Conservation (phyloP, 2,329 filamentous ascomycete genomes). For the Cercospora beticola region DNA sequence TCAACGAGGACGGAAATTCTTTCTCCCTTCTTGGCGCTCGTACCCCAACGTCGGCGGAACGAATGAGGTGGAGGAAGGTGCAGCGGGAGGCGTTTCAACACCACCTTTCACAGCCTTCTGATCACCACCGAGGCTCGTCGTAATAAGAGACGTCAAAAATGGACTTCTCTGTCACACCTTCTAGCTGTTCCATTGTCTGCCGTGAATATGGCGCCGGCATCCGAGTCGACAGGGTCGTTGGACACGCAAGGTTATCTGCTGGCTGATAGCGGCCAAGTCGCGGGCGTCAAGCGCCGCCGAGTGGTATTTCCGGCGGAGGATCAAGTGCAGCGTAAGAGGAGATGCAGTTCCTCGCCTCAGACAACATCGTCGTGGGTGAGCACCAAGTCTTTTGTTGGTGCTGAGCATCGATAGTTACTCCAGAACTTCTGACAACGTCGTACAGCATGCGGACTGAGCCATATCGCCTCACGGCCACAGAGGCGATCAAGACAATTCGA, state of each 20-base stretch:
- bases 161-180: neutral
- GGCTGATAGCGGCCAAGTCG: slow-evolving; percentile 8
- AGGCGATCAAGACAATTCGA: slow-evolving; percentile 43
- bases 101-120: neutral
- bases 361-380: slow-evolving; percentile 13
- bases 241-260: slow-evolving; percentile 9
- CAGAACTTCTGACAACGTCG: neutral
- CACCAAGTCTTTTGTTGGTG: neutral
- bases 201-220: neutral
- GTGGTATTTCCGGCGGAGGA: slow-evolving; percentile 15
- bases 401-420: neutral
- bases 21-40: neutral
- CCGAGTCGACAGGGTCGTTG: neutral
- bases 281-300: slow-evolving; percentile 11
- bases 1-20: neutral
- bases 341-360: neutral
- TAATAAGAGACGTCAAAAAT: neutral
- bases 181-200: neutral
- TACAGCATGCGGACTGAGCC: slow-evolving; percentile 17
- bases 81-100: neutral
- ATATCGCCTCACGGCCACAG: slow-evolving; percentile 44
- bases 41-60: neutral
- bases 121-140: neutral
- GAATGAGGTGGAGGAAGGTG: neutral
- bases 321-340: neutral